Evolutionary conservation across 371 early-diverging fungal species (phyloP), one percentile per base, ranked within the genome.

Genomic region (Entomophthora muscae): DNA sequence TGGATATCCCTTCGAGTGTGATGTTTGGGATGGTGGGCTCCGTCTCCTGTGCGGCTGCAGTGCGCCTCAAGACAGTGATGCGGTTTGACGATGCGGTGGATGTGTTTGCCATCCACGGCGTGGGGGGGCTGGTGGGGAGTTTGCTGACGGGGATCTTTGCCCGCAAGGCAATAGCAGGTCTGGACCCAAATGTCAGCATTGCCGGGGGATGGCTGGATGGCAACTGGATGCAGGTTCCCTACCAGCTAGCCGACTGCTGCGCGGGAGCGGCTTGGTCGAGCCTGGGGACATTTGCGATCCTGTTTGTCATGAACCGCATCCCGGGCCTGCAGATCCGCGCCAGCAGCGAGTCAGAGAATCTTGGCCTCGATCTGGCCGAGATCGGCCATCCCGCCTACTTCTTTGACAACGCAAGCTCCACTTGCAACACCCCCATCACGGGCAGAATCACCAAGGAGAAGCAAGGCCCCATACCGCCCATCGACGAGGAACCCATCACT

Each of bases 131-230:
- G 56, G 76, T 85, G 23, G 96, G 96, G 7, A 85, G 83, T 66
- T 59, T 93, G 26, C 70, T 92, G 51, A 93, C 94, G 0, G 96
- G 93, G 65, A 66, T 95, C 24, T 94, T 95, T 77, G 90, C 95
- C 52, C 84, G 88, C 67, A 65, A 65, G 21, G 73, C 76, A 63
- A 76, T 93, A 56, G 84, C 86, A n/a, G 73, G 67, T 13, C 74
- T 91, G 55, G 90, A 89, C 66, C 92, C 89, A 0, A 32, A 77
- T 1, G 74, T 66, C 2, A 28, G 2, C 26, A 86, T 88, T 62
- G 59, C 66, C 1, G 92, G 92, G 51, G 93, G 95, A n/a, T 83
- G 89, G 79, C 21, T 55, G 21, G 55, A 55, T 55, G 55, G 55
- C 24, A 55, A 55, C 27, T 55, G 55, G 55, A 55, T 82, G 26